Evolutionary conservation across 1,284 basidiomycete genomes (phyloP).

Genomic region (Cutaneotrichosporon dermatis): DNA sequence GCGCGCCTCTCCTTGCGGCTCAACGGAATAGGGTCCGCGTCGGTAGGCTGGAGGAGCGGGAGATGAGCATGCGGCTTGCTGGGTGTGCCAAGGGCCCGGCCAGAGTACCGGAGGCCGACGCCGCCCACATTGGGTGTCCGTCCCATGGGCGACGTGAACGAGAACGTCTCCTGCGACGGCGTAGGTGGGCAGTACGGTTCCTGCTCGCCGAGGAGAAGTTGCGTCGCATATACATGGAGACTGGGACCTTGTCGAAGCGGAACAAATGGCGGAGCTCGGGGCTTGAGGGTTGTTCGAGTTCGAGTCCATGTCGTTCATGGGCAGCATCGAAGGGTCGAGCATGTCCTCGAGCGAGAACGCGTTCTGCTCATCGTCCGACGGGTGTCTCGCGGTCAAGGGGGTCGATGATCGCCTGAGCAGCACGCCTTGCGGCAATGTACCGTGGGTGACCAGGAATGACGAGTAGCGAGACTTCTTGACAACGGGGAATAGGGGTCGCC

Average conservation of each 20-base stretch:
- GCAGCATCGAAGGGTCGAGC: slow-evolving; percentile 35
- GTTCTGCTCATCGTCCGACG: slow-evolving; percentile 22
- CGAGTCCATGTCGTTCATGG: slow-evolving; percentile 24
- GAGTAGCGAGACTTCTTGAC: slow-evolving; percentile 40
- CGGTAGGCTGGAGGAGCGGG: slow-evolving; percentile 14
- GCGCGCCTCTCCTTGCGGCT: slow-evolving; percentile 20
- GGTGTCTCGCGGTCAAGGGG: slow-evolving; percentile 31
- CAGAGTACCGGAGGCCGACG: slow-evolving; percentile 9
- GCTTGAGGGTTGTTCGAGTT: slow-evolving; percentile 7
- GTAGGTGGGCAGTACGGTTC: slow-evolving; percentile 13
- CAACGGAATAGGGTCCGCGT: slow-evolving; percentile 8
- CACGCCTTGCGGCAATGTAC: slow-evolving; percentile 35
- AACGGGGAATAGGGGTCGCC: slow-evolving; percentile 28
- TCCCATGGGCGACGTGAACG: slow-evolving; percentile 8
- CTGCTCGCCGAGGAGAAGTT: slow-evolving; percentile 9
- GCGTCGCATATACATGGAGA: slow-evolving; percentile 10
- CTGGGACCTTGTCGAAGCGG: slow-evolving; percentile 39
- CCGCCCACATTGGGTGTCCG: slow-evolving; percentile 1
- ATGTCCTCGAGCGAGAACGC: slow-evolving; percentile 43
- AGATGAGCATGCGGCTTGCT: slow-evolving; percentile 20
- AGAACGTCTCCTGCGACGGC: slow-evolving; percentile 8
- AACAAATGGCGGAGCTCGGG: slow-evolving; percentile 32
- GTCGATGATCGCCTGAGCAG: slow-evolving; percentile 24
- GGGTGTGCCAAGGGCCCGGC: slow-evolving; percentile 16
- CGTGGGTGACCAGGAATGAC: slow-evolving; percentile 46